Conservation (phyloP, 106 monocot species). For the Xerophyta viscosa region DNA sequence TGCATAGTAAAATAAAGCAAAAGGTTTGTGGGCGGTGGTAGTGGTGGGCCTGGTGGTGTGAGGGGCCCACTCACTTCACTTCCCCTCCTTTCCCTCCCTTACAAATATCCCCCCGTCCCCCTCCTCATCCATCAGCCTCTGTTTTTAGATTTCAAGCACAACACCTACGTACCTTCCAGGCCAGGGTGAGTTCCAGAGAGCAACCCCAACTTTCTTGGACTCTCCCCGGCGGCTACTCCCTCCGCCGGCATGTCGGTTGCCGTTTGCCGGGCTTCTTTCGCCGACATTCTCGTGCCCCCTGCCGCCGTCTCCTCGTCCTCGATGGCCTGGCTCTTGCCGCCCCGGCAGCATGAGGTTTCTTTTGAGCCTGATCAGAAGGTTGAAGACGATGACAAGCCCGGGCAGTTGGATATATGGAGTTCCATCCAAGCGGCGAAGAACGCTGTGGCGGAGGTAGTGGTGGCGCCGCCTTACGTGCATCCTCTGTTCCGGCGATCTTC, state of each 20-base stretch:
- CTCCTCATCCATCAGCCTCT: too few relatives aligned
- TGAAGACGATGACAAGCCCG: conserved; percentile 3
- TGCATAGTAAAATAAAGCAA: too few relatives aligned
- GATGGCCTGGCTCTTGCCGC: neutral
- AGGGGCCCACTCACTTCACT: too few relatives aligned
- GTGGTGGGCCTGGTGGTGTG: too few relatives aligned
- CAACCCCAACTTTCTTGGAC: too few relatives aligned
- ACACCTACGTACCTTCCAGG: too few relatives aligned
- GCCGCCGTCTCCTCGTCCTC: neutral
- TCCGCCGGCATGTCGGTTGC: conserved; percentile 19
- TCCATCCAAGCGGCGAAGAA: conserved; percentile 39
- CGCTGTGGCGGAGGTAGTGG: neutral
- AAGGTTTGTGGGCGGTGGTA: too few relatives aligned
- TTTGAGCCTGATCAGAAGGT: neutral
- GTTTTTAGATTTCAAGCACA: too few relatives aligned
- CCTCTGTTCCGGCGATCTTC: conserved; percentile 41
- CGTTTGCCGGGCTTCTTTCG: conserved; percentile 7
- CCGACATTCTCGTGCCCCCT: neutral
- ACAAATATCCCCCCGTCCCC: too few relatives aligned
- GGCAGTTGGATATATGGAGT: conserved; percentile 50
- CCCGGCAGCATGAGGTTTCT: neutral
- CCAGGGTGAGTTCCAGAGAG: too few relatives aligned
- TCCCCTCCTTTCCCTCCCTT: too few relatives aligned
- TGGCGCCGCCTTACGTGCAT: conserved; percentile 42
- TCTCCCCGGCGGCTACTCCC: too few relatives aligned